Percentiles rank a stretch among this genome's conserved stretches.
phyloP scores from a whole-genome alignment of 805 yeast species.

The Blastobotrys mokoenaii region DNA sequence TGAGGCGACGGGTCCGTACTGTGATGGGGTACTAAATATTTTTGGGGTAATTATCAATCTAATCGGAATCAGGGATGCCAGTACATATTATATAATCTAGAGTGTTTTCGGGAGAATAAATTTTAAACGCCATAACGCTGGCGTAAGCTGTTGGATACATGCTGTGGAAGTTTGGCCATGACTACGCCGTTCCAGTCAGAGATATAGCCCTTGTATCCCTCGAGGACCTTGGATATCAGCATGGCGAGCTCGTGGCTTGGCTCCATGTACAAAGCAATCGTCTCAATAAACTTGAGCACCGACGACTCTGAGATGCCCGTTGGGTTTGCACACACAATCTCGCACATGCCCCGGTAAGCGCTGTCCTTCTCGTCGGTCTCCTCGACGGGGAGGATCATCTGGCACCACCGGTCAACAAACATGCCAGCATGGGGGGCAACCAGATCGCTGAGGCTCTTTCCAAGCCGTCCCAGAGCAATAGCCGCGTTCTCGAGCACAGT shows the following conservation, averaged over 20 bases:
- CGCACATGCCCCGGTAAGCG: conserved; percentile 77
- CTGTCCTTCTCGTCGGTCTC: conserved; percentile 86
- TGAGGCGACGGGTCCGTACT: too few species aligned
- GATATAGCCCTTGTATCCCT: conserved; percentile 23
- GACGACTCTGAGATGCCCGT: conserved; percentile 43
- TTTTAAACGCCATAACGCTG: conserved; percentile 13
- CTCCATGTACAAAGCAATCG: conserved; percentile 36
- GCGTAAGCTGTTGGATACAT: conserved; percentile 13
- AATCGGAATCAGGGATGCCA: too few species aligned
- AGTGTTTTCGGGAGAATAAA: not conserved
- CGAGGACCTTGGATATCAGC: conserved; percentile 17
- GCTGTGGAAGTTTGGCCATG: conserved; percentile 18
- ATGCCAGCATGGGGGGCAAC: conserved; percentile 51
- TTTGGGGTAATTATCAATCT: too few species aligned
- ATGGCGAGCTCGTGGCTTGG: conserved; percentile 18
- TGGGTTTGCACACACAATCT: conserved; percentile 58
- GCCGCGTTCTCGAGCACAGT: conserved; percentile 82
- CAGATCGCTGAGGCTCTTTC: conserved; percentile 50
- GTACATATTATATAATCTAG: not conserved
- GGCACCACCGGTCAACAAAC: conserved; percentile 62
- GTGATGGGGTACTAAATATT: too few species aligned
- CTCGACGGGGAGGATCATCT: conserved; percentile 53
- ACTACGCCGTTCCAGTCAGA: conserved; percentile 20
- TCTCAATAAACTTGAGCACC: conserved; percentile 46
- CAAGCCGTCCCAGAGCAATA: conserved; percentile 81